These are phyloP conservation scores for Pseudodiploospora longispora DNA, from an alignment of 2,329 filamentous ascomycete genomes.

Conservation along the genomic window DNA sequence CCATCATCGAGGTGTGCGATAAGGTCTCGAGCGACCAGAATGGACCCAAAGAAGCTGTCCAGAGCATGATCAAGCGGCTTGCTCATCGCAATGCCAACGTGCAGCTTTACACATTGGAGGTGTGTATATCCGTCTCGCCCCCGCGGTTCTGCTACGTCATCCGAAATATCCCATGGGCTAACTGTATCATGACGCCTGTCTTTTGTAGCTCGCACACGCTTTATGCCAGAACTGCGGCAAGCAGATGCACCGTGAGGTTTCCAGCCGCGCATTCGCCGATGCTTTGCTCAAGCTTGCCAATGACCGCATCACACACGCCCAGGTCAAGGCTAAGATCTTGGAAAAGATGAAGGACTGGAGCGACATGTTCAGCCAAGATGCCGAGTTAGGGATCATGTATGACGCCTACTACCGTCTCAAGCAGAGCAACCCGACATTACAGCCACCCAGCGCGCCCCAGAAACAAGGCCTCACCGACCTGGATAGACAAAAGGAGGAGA, in stretches of 20 bases:
- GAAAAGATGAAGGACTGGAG: constrained; percentile 96
- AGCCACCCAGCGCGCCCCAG: constrained; percentile 83
- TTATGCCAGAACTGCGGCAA: constrained; percentile 87
- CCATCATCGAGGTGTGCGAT: constrained; percentile 57
- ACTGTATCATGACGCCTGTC: background rate
- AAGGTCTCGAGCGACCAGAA: constrained; percentile 46
- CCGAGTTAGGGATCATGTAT: constrained; percentile 95
- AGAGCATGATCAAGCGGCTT: constrained; percentile 83
- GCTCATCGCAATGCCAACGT: constrained; percentile 94
- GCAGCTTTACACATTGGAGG: constrained; percentile 88
- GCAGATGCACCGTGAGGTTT: constrained; percentile 79
- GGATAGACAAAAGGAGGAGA: constrained; percentile 91
- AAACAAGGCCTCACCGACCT: constrained; percentile 86
- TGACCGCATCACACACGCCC: constrained; percentile 90
- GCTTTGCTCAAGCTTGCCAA: constrained; percentile 82
- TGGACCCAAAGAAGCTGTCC: constrained; percentile 73
- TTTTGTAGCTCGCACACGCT: constrained; percentile 68
- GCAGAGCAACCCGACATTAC: constrained; percentile 74
- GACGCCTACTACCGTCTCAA: constrained; percentile 87
- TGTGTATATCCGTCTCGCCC: constrained; percentile 24
- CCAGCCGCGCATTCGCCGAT: constrained; percentile 89
- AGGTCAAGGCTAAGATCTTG: constrained; percentile 94
- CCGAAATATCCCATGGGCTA: too few relatives aligned
- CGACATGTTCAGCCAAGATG: constrained; percentile 83
- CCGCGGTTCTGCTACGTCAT: too few relatives aligned